Conservation (phyloP, 1,284 basidiomycete species). For the Austroboletus novae-zelandiae region DNA sequence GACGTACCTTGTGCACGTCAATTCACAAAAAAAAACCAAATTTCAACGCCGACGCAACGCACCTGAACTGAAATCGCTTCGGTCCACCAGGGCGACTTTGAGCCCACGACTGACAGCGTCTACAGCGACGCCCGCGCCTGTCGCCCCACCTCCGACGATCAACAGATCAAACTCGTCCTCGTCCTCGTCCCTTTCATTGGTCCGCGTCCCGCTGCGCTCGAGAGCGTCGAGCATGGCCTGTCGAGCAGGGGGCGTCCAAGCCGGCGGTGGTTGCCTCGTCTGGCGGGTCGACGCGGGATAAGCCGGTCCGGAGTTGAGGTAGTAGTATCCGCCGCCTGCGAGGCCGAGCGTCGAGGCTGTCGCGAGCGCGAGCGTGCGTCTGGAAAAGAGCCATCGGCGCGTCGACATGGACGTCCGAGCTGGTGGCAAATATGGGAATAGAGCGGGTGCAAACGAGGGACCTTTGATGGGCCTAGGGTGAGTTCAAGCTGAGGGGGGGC, state of each 20-base stretch:
- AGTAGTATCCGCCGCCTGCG: constrained; percentile 63
- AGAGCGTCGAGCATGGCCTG: constrained; percentile 62
- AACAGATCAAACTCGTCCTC: constrained; percentile 74
- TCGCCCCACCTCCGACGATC: constrained; percentile 91
- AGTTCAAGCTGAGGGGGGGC: too few relatives aligned
- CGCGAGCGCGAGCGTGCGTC: constrained; percentile 50
- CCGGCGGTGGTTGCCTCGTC: constrained; percentile 62
- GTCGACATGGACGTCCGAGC: too few relatives aligned
- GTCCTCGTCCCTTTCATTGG: background rate
- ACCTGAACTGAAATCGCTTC: constrained; percentile 92
- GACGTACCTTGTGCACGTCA: constrained; percentile 79
- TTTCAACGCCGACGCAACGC: constrained; percentile 14
- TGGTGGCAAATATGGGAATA: too few relatives aligned
- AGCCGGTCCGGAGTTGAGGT: constrained; percentile 66
- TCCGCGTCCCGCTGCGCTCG: constrained; percentile 13
- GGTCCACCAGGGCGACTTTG: constrained; percentile 90
- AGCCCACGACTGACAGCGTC: constrained; percentile 93
- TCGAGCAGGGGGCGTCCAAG: constrained; percentile 74
- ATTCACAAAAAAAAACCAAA: constrained; percentile 33
- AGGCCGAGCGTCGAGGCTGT: constrained; percentile 50
- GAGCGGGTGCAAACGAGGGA: too few relatives aligned
- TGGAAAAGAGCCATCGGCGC: constrained; percentile 49
- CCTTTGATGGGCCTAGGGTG: too few relatives aligned
- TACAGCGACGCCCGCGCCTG: constrained; percentile 90
- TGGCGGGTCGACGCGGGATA: constrained; percentile 61